These are phyloP conservation scores for Neurospora sp. DNA, from an alignment of 495 filamentous ascomycete species.

Conservation along the genomic window DNA sequence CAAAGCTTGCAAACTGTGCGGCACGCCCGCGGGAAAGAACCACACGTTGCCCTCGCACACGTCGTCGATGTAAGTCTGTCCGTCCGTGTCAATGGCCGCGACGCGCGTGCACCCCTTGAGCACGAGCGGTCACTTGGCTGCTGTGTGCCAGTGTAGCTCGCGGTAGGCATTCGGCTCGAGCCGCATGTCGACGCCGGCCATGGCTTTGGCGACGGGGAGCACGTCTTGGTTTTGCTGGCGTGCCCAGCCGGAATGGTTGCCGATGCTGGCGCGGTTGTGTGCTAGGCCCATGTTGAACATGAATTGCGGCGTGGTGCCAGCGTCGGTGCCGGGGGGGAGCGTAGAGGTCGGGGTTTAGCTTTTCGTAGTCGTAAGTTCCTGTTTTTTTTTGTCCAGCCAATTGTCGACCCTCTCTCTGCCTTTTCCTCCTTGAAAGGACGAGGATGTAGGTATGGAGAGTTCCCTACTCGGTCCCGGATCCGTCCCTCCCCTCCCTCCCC, in stretches of 20 bases:
- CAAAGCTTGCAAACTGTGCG: constrained; percentile 59
- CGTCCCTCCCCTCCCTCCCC: constrained; percentile 47
- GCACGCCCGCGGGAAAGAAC: constrained; percentile 59
- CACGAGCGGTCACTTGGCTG: constrained; percentile 55
- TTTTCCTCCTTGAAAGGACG: no score
- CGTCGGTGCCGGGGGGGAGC: constrained; percentile 57
- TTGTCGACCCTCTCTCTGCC: not conserved
- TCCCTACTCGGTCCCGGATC: constrained; percentile 44
- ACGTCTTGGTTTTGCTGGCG: constrained; percentile 55
- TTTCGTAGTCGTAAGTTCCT: constrained; percentile 51
- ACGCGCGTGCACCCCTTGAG: constrained; percentile 56
- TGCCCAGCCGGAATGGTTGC: constrained; percentile 53
- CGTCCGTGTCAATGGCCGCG: constrained; percentile 51
- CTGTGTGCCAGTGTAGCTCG: constrained; percentile 67
- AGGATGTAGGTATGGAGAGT: not conserved
- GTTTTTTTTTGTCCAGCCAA: not conserved
- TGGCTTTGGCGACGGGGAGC: constrained; percentile 52
- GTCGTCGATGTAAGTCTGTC: constrained; percentile 57
- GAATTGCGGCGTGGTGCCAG: constrained; percentile 52
- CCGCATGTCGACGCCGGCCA: constrained; percentile 75
- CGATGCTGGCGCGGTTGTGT: constrained; percentile 47
- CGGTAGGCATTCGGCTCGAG: constrained; percentile 56
- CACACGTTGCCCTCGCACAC: constrained; percentile 58
- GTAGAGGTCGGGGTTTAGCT: constrained; percentile 54
- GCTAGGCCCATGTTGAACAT: constrained; percentile 67